Evolutionary conservation across 2,329 filamentous ascomycete species (phyloP), one percentile per base, ranked within the genome.

Genomic region (Penicillium sclerotigenum): DNA sequence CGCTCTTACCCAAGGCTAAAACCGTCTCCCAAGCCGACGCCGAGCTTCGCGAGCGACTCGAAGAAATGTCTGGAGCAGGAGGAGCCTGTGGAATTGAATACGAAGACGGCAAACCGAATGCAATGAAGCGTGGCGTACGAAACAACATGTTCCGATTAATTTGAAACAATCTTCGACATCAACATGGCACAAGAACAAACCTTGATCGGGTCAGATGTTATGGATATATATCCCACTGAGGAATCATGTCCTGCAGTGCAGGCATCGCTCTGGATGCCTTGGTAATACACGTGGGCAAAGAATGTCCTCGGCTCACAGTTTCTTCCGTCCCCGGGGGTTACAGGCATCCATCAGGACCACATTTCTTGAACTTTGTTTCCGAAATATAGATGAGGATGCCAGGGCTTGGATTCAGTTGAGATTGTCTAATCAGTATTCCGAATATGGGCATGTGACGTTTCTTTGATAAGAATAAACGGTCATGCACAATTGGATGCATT

Each of bases 131-230:
- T 47, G 81, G 86, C 34, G 89, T 92, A 11, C 86, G 81, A 69
- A 83, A 87, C 50, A 91, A 91, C 64, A 91, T 91, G 87, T 91
- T 91, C 69, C 78, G 87, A 16, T 82, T 87, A 57, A 89, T 90
- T 22, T 73, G 51, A 70, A 47, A 10, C 51, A 26, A 28, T 11
- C 2, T 4, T 40, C 13, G 31, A 29, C 11, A 20, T 9, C 13
- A 14, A 24, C 28, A 26, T 40, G 18, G n/a, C 18, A 31, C 14
- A n/a, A 37, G 11, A 48, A 28, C 9, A 26, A 13, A 40, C 9
- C 7, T 14, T 24, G 24, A 24, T 37, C 16, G 10, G 10, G 2
- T 24, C 26, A 14, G 26, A 38, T 16, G 20, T 47, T 16, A 4
- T 24, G 26, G 24, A 47, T 20, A 20, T 28, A 34, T 26, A 34